Base-by-base conservation (phyloP, 2,329 filamentous ascomycete genomes). In the Simplicillium aogashimaense region DNA sequence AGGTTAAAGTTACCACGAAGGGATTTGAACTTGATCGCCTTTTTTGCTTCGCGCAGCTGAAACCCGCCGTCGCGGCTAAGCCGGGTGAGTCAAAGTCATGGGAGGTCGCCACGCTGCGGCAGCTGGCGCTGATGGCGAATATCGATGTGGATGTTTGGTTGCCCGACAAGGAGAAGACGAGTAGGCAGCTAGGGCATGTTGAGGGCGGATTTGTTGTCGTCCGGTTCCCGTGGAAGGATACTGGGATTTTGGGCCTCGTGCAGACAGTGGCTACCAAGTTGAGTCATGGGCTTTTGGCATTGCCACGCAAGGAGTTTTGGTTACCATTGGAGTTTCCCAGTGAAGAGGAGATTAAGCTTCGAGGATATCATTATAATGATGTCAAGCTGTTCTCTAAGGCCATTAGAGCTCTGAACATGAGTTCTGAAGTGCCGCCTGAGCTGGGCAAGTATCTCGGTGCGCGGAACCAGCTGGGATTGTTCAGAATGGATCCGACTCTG, bases 1-100 rank as follows among this genome's bases (percentile, higher is more conserved):
- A 70, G 45, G 76, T 75, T 44, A 72, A 76, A 40, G 70, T 92
- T 13, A 61, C 86, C 35, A 65, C 76, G 6, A 76, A 76, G 3
- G 87, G 88, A 2, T 69, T 94, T 42, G 74, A 82, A 55, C 84
- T 83, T 58, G 88, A 95, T 60, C 77, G 87, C 6, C 75, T 90
- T 49, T 94, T 88, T 65, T 82, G 78, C 36, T 86, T 95, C 55
- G 87, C 84, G 2, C 82, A 89, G 58, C 66, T 74, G 45, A 66
- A 65, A 55, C 29, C 49, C 45, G 42, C 40, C 37, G 28, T 6
- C 16, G 16, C 34, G 14, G 34, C 15, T 9, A 18, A 33, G 31
- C 35, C 15, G 6, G 18, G 2, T 4, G 20, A 11, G 28, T n/a
- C 4, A n/a, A 36, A 43, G 15, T 29, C 15, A 36, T 92, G 85